Evolutionary conservation across 2,329 filamentous ascomycete species (phyloP), one percentile per base, ranked within the genome.

Genomic region (Aspergillus fischeri): DNA sequence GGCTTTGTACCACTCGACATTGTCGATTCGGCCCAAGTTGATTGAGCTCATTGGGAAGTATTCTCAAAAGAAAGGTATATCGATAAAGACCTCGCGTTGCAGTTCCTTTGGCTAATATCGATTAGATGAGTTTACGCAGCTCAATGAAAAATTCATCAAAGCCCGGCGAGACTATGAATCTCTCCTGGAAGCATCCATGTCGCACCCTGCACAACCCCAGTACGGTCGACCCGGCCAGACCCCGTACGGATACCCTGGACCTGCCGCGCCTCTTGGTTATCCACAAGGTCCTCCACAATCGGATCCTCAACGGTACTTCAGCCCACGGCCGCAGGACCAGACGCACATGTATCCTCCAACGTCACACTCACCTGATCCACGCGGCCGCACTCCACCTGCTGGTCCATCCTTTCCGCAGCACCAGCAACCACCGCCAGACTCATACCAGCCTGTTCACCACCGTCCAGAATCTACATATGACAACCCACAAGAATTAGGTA

Each of bases 61-160:
- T 72, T 97, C 94, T 9, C 94, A 99, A 73, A 97, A 96, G 84
- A 99, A 99, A 78, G 92, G 92, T 93, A 78, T 65, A 28, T 20
- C 14, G 32, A n/a, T 5, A 11, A 20, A 9, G 45, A 4, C 8
- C 11, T 4, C 24, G 5, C 14, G 20, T 20, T 50, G 9, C 3
- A n/a, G 21, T 49, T 21, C 1, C 50, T 14, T 27, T 45, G 4
- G 44, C 65, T 71, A 14, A 70, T 55, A 35, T 17, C 2, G 47
- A 20, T 9, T 63, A 96, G 94, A 99, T 75, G 94, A 99, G 74
- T 97, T 99, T 70, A 97, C 94, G 2, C 93, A 97, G 72, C 80
- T 99, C 61, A 99, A 99, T 70, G 94, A 99, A 75, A 97, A 97
- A 78, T 99, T 99, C 75, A 97, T 99, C 81, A 99, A 99, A 77